These are phyloP conservation scores for Malassezia obtusa DNA, from an alignment of 1,284 basidiomycete species.

Conservation along the genomic window DNA sequence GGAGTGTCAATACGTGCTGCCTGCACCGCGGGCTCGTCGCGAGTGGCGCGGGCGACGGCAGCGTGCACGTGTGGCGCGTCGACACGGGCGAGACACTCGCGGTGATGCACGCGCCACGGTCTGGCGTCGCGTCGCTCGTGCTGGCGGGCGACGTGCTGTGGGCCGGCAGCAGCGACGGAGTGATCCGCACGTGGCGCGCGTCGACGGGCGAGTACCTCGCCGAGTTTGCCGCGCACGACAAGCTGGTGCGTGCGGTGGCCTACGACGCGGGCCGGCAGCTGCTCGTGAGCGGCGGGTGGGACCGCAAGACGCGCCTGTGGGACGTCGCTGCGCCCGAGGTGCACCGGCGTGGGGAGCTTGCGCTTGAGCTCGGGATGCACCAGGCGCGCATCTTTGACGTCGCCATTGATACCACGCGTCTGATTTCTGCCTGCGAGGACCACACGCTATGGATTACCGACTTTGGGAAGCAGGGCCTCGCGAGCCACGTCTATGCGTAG, in stretches of 20 bases:
- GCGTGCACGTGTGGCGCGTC: constrained; percentile 1
- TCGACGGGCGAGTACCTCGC: not conserved
- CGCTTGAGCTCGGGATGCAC: constrained; percentile 4
- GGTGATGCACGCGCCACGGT: not conserved
- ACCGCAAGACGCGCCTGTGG: constrained; percentile 10
- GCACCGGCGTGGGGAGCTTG: not conserved
- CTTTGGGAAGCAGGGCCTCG: constrained; percentile 3
- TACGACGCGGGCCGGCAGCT: constrained; percentile 4
- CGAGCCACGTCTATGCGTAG: not conserved
- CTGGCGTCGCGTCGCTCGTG: constrained; percentile 4
- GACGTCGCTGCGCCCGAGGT: not conserved
- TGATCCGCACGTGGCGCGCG: constrained; percentile 3
- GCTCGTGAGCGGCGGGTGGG: constrained; percentile 12
- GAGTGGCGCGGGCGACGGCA: constrained; percentile 9
- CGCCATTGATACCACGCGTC: constrained; percentile 1
- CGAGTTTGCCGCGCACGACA: constrained; percentile 5
- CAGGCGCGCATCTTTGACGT: constrained; percentile 14
- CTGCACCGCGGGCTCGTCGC: constrained; percentile 3
- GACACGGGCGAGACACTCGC: not conserved
- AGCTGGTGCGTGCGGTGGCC: constrained; percentile 7
- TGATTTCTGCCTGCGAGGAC: constrained; percentile 11
- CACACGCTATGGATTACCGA: constrained; percentile 4
- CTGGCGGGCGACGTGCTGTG: not conserved
- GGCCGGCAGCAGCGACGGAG: constrained; percentile 11
- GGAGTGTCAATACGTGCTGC: constrained; percentile 11